These are phyloP conservation scores for Monosporascus sp. DNA, from an alignment of 2,329 filamentous ascomycete species.

Conservation along the genomic window DNA sequence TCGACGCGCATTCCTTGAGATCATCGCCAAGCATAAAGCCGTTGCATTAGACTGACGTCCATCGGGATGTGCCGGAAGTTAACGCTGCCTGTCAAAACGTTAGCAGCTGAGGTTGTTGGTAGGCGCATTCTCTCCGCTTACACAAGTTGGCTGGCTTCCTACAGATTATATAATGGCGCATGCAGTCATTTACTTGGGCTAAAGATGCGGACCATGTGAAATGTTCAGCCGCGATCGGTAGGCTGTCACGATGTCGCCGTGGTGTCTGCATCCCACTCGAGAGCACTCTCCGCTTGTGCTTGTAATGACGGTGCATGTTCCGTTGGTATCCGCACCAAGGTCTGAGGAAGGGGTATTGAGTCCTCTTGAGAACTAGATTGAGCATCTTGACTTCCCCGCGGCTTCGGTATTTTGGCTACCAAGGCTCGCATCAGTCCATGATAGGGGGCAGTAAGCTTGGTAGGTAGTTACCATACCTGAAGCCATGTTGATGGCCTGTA, in stretches of 20 bases:
- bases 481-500: conserved; percentile 81
- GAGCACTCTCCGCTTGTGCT: conserved; percentile 50
- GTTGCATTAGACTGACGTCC: too few species aligned
- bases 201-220: too few species aligned
- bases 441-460: conserved; percentile 1
- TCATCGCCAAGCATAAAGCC: too few species aligned
- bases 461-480: conserved; percentile 52
- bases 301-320: conserved; percentile 66
- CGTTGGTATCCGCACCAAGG: conserved; percentile 77
- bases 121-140: too few species aligned
- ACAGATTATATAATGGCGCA: too few species aligned
- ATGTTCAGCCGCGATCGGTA: not conserved
- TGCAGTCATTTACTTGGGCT: too few species aligned
- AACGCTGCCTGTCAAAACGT: too few species aligned
- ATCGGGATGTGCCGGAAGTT: too few species aligned
- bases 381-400: conserved; percentile 37
- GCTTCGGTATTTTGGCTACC: conserved; percentile 64
- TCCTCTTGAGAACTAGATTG: conserved; percentile 33
- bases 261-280: conserved; percentile 2
- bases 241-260: conserved; percentile 1
- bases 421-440: conserved; percentile 6
- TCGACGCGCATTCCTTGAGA: too few species aligned
- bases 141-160: too few species aligned
- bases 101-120: too few species aligned
- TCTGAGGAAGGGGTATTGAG: conserved; percentile 63